Conservation (phyloP, 345 rosid species). For the Moricandia arvensis region DNA sequence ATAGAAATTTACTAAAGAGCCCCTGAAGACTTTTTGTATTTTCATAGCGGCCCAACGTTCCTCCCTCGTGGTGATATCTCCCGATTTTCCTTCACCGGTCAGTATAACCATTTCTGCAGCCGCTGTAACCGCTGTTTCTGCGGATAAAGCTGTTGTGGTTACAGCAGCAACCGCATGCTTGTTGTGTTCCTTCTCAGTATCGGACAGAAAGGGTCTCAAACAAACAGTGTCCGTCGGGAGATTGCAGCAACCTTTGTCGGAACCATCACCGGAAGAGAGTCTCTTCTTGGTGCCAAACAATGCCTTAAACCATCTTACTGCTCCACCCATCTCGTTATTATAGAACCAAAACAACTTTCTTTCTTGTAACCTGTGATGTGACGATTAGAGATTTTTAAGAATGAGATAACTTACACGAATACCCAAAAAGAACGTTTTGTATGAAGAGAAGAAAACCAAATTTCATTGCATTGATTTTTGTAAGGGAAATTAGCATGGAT, state of each 20-base stretch:
- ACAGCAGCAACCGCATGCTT: slow-evolving; percentile 59
- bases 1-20: slow-evolving; percentile 50
- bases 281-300: slow-evolving; percentile 59
- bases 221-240: slow-evolving; percentile 35
- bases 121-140: slow-evolving; percentile 54
- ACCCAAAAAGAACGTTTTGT: slow-evolving; percentile 25
- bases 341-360: slow-evolving; percentile 11
- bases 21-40: slow-evolving; percentile 63
- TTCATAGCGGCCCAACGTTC: slow-evolving; percentile 52
- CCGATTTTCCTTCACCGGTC: slow-evolving; percentile 42
- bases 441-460: slow-evolving; percentile 11
- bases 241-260: slow-evolving; percentile 24
- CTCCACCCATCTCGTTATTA: slow-evolving; percentile 55
- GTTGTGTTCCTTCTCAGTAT: slow-evolving; percentile 52
- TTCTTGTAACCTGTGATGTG: slow-evolving; percentile 28
- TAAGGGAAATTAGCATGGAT: too few species aligned
- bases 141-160: slow-evolving; percentile 50
- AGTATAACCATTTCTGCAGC: slow-evolving; percentile 53
- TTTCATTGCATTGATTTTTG: slow-evolving; percentile 22
- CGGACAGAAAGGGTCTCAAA: slow-evolving; percentile 43
- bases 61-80: slow-evolving; percentile 35
- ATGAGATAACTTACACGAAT: slow-evolving; percentile 12
- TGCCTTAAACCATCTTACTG: slow-evolving; percentile 70
- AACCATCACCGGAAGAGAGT: slow-evolving; percentile 33
- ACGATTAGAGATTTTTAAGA: slow-evolving; percentile 16